Base-by-base conservation (phyloP, 108 stramenopile genomes). In the Parietichytrium sp. region DNA sequence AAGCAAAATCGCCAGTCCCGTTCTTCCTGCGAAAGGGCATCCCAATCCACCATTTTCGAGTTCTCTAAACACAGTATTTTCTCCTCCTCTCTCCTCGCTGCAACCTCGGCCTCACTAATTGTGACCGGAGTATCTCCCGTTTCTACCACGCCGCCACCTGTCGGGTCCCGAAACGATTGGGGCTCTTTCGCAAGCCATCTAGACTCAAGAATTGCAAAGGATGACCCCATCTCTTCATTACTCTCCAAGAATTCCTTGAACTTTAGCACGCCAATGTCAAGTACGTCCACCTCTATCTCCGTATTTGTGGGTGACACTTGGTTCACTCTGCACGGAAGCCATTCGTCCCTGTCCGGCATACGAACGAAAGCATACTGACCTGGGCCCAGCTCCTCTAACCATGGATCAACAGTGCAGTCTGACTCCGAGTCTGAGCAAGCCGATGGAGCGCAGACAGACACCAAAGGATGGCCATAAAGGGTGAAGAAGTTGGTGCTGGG, bases 281-380 rank as follows among this genome's bases (percentile, higher is more conserved):
- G 42, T 23, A 72, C 45, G 13, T 72, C 61, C 13, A 72, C 33
- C 45, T 72, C 15, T 18, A 72, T 25, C 33, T 72, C 61, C 23
- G 61, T 72, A 27, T 72, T 72, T 25, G 61, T 72, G 13, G 61
- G 61, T 20, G 61, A 72, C 23, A 72, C 42, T 2, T 72, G 61
- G 10, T 45, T 33, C 10, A 72, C 61, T 10, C 61, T 33, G 33
- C 61, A 72, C 20, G 61, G 61, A 33, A 72, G 36, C 61, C 61
- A 72, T 6, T 25, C 38, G 15, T 20, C 61, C 61, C 0, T 45
- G n/a, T n/a, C n/a, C n/a, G n/a, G n/a, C n/a, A n/a, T n/a, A n/a
- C n/a, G n/a, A n/a, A n/a, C n/a, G n/a, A n/a, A n/a, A n/a, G n/a
- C n/a, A n/a, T n/a, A n/a, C n/a, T n/a, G n/a, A n/a, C n/a, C n/a